Base-by-base conservation (phyloP, 1,139 yeast genomes). In the Candida sp. region DNA sequence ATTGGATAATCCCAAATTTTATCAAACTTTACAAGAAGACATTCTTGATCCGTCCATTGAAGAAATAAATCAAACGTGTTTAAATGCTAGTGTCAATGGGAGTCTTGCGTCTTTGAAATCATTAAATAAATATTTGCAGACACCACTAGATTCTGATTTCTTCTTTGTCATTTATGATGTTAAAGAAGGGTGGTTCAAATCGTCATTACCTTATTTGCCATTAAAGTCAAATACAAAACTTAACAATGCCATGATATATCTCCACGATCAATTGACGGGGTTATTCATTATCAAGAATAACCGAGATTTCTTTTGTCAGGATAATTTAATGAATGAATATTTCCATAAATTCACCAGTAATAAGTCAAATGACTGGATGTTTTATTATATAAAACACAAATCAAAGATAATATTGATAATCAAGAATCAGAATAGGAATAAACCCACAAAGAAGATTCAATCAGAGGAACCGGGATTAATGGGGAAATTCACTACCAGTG, bases 331-430 rank as follows among this genome's bases (percentile, higher is more conserved):
- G 40, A 52, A 59, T 33, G 78, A 73, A 53, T 70, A 61, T 49
- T 68, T 71, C 43, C 77, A 73, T 52, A 73, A 73, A 47, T 73
- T 72, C 52, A 68, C 68, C 37, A 64, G 68, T 44, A 66, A 64
- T 43, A 66, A 63, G 43, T 49, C 52, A 29, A 70, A 66, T 43
- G 76, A 72, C 52, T 73, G 78, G 77, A 68, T 73, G 69, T 64
- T 73, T 49, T 73, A 73, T 54, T 68, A 65, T 46, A 55, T 72
- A 39, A 60, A 58, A 35, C 57, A 64, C 46, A 58, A 61, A 11
- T 58, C 54, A 5, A 66, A 64, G 45, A 62, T 55, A 45, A 64
- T 72, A 32, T 57, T 71, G 12, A 60, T 72, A 33, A 66, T 73
- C 9, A 69, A 69, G 47, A 70, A 69, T 47, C 61, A 60, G 42